Conservation (phyloP, 345 rosid species). For the Murraya koenigii region DNA sequence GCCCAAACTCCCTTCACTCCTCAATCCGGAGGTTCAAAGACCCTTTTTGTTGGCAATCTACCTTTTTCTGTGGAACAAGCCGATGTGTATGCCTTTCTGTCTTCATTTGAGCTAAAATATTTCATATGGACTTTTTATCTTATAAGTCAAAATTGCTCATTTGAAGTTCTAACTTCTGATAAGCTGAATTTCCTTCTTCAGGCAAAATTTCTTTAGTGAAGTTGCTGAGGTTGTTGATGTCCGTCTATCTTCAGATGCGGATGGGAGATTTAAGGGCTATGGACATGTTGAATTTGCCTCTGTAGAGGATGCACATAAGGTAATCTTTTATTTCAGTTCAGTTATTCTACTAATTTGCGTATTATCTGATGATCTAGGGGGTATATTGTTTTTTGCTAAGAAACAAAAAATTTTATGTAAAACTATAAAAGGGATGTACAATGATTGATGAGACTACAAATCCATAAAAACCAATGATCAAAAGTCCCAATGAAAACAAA, state of each 20-base stretch:
- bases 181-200: constrained; percentile 25
- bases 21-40: constrained; percentile 50
- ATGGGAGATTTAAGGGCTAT: constrained; percentile 62
- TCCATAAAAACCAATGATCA: no score
- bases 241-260: constrained; percentile 49
- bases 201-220: constrained; percentile 66
- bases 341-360: background rate
- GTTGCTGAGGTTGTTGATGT: constrained; percentile 73
- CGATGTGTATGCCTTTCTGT: constrained; percentile 57
- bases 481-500: no score
- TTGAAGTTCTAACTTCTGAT: background rate
- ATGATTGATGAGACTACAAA: no score
- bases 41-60: constrained; percentile 70
- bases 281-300: constrained; percentile 87
- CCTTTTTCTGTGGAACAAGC: constrained; percentile 48
- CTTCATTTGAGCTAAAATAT: background rate
- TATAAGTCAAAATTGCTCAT: background rate
- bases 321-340: background rate
- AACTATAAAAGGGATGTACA: no score
- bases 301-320: constrained; percentile 70
- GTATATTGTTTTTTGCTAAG: background rate
- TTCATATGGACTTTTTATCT: background rate
- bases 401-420: no score
- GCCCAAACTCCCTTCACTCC: constrained; percentile 64
- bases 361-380: background rate